Percentiles rank a stretch among this genome's conserved stretches.
These are phyloP conservation scores for Trichoderma reesei DNA, from an alignment of 495 filamentous ascomycete species.

Conservation along the genomic window DNA sequence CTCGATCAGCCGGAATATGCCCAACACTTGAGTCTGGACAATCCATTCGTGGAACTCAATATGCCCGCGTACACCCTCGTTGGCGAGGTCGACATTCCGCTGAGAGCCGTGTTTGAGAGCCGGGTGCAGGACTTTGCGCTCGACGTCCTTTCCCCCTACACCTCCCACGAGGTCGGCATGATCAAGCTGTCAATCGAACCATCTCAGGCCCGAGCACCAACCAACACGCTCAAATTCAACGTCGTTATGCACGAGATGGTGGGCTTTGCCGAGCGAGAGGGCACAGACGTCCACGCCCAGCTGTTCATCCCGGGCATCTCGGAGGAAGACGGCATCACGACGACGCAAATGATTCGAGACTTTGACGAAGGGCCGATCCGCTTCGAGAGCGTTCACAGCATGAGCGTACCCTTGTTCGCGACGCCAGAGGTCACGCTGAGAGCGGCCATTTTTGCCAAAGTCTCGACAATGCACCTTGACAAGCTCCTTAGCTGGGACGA, in stretches of 20 bases:
- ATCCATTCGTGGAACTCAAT: conserved; percentile 81
- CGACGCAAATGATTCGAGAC: conserved; percentile 86
- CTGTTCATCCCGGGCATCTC: conserved; percentile 88
- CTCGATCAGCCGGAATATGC: conserved; percentile 89
- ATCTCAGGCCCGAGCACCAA: conserved; percentile 84
- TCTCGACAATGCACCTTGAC: conserved; percentile 89
- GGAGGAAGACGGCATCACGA: conserved; percentile 85
- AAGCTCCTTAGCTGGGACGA: conserved; percentile 98
- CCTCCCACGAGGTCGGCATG: conserved; percentile 76
- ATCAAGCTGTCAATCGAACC: conserved; percentile 87
- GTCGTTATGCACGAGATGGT: conserved; percentile 97
- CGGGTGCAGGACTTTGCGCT: conserved; percentile 89
- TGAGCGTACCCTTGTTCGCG: conserved; percentile 88
- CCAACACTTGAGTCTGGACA: conserved; percentile 66
- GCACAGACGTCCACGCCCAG: conserved; percentile 90
- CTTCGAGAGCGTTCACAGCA: conserved; percentile 96
- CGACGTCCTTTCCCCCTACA: conserved; percentile 88
- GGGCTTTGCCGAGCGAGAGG: conserved; percentile 93
- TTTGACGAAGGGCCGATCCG: conserved; percentile 93
- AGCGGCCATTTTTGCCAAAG: conserved; percentile 87
- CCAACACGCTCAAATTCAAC: conserved; percentile 93
- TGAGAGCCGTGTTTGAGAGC: conserved; percentile 89
- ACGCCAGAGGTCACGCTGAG: conserved; percentile 65
- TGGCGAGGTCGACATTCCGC: conserved; percentile 86
- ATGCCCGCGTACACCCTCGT: conserved; percentile 88